Base-by-base conservation (phyloP, 192 early-diverging fungal genomes). In the Chytriomyces sp. region DNA sequence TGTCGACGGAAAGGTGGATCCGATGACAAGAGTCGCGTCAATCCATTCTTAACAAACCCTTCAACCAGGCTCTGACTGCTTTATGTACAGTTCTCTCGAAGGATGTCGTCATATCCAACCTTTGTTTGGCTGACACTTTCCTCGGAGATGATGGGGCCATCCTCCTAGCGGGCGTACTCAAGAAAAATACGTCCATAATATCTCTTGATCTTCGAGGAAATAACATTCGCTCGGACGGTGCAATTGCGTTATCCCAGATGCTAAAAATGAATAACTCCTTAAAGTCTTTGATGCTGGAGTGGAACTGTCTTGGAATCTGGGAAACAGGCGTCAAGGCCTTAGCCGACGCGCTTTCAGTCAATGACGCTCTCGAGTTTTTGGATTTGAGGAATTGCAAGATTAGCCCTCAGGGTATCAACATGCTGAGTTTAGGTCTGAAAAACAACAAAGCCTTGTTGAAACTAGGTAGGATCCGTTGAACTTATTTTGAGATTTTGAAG, bases 261-360 rank as follows among this genome's bases (percentile, higher is more conserved):
- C 75, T 88, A 0, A 83, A 84, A 59, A 76, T 86, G 57, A 88
- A 88, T 74, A 34, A 64, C 4, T 36, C 74, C 7, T 58, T 88
- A 17, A 73, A 84, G 70, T 66, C 66, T 72, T 68, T 88, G 31
- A 58, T 79, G 8, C 69, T 88, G 10, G 86, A 88, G 71, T 88
- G 86, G 86, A 88, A 88, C 67, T 86, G 84, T 76, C 77, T 88
- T 25, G 86, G 86, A 3, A 82, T 88, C 52, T 88, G 86, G 86
- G 82, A 88, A 37, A 65, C 77, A 22, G 84, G 84, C 28, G 44
- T 84, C 5, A 77, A 76, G 38, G 79, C 84, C 4, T 25, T 88
- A 3, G 82, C 81, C 4, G 86, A 88, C 62, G 84, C 82, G 19
- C 66, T 88, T 1, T 59, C 81, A 17, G 74, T 86, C 59, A 88